Base-by-base conservation (phyloP, 2,329 filamentous ascomycete species). In the Penicillium sp. region DNA sequence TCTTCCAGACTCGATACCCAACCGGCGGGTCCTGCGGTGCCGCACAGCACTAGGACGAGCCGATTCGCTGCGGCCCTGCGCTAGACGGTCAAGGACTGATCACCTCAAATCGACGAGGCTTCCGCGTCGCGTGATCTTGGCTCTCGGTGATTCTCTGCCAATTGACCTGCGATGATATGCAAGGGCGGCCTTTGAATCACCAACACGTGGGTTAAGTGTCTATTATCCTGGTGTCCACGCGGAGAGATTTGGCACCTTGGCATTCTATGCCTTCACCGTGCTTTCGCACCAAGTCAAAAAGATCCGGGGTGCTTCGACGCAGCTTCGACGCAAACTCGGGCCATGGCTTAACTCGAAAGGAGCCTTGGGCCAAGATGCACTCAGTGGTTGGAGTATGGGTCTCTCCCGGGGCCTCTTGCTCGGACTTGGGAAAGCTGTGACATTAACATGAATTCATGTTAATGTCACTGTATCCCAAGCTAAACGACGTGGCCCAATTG, bases 171-270 rank as follows among this genome's bases (percentile, higher is more conserved):
- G 18, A 35, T 45, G 22, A 53, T 56, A 58, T 58, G 56, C 56
- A 58, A 46, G 46, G 46, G 36, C 45, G 36, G 16, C 31, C 16
- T 28, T 26, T 42, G 20, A 44, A 56, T 59, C 56, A 59, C 53
- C 52, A 57, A 57, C 50, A 16, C 18, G 37, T 40, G 18, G 29
- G 27, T 24, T 16, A 22, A 10, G 8, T 24, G 28, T 36, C 7
- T n/a, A 20, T 13, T 7, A 14, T 26, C 11, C 10, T 40, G 5
- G 11, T 27, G 37, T 9, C 11, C 5, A 34, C 11, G 26, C 31
- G 3, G n/a, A 14, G 14, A 16, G 11, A 18, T 16, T 4, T 8
- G 10, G 16, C 11, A 8, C 31, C 9, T 11, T 18, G 31, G 31
- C 14, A 6, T 8, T 11, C 10, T 34, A 18, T 34, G 31, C 18